These are phyloP conservation scores for Selenicereus undatus DNA, from an alignment of 148 eudicot genomes.

Conservation along the genomic window DNA sequence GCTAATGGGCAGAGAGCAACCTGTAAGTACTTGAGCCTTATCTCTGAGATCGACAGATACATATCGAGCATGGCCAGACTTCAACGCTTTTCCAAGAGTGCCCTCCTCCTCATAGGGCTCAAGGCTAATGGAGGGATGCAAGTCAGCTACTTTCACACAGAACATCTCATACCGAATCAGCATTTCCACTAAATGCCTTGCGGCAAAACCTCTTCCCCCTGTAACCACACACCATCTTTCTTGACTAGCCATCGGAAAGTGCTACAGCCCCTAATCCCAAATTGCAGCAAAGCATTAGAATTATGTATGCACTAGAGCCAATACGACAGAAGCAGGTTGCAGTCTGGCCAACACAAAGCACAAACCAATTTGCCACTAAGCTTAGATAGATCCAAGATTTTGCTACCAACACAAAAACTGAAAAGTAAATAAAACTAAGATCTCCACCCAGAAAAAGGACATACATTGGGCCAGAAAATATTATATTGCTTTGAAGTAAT, in stretches of 20 bases:
- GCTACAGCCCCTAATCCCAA: neutral
- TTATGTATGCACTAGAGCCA: neutral
- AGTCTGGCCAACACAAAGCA: neutral
- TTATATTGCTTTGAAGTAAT: no score
- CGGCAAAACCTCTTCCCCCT: conserved; percentile 92
- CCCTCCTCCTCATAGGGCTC: conserved; percentile 65
- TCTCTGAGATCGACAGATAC: conserved; percentile 71
- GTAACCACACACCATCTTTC: conserved; percentile 89
- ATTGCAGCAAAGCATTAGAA: neutral
- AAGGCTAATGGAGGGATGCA: conserved; percentile 51
- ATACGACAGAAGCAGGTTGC: neutral
- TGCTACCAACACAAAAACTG: neutral
- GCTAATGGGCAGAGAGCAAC: conserved; percentile 22
- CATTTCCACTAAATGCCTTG: conserved; percentile 83
- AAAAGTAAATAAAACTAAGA: neutral
- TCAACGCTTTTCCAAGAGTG: conserved; percentile 56
- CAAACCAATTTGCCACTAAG: neutral
- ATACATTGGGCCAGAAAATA: no score
- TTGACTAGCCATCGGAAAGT: conserved; percentile 26
- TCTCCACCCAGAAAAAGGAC: no score
- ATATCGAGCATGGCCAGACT: conserved; percentile 60
- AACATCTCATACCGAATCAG: conserved; percentile 65
- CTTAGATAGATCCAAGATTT: neutral
- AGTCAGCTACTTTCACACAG: conserved; percentile 60
- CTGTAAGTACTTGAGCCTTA: conserved; percentile 68